Evolutionary conservation across 495 filamentous ascomycete species (phyloP), one percentile per base, ranked within the genome.

Genomic region (Astrothelium macrocarpum): DNA sequence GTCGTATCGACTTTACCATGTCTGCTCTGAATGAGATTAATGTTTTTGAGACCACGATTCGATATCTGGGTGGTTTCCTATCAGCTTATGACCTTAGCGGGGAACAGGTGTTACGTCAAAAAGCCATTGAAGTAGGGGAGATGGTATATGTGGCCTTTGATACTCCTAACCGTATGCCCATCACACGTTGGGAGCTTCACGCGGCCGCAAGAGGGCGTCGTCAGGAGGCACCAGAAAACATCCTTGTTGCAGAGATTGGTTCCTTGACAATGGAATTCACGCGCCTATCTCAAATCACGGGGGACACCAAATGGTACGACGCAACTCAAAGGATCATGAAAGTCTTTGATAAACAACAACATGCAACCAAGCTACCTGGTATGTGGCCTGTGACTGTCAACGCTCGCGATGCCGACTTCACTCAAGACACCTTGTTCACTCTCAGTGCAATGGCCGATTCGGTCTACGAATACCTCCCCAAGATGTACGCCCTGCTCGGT

Each of bases 1-100:
- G 79, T 1, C 67, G 75, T 12, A 84, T 87, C 45, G 82, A 86
- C 62, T 85, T 86, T 59, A 77, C 72, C 1, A 78, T 75, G 16
- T 61, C 65, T 12, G 67, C 65, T 0, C 20, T 43, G 11, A 65
- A 68, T n/a, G 61, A 59, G 11, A 63, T 77, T 36, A 77, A 77
- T 60, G 68, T 73, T 32, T 77, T 77, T 59, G 75, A 77, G 65
- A 75, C 75, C 32, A 73, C 67, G 25, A 77, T 77, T 34, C 64
- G 75, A 31, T 71, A 77, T 65, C 61, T 77, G 23, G 75, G 75
- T 1, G 75, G 75, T 2, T 59, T 77, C 42, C 59, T 77, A 23
- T 61, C 70, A 23, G 75, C 73, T 2, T 77, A 73, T 62, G 75
- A 77, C 59, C 36, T 76, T 28, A 75, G 73, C 66, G 71, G 67